Conservation (phyloP, 1,284 basidiomycete species). For the Ceratobasidium sp. region DNA sequence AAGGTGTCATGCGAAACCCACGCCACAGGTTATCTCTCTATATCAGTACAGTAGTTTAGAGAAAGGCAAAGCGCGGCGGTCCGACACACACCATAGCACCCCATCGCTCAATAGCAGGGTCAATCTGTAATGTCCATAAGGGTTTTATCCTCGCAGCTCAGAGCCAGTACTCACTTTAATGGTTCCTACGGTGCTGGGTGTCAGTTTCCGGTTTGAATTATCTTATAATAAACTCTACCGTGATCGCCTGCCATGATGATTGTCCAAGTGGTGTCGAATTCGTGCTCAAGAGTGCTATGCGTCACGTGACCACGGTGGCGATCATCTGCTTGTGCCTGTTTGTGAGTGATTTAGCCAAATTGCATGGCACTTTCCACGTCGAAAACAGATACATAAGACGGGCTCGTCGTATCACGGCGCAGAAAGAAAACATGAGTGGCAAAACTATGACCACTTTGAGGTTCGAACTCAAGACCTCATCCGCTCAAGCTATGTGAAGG, state of each 20-base stretch:
- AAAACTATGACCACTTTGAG: constrained; percentile 32
- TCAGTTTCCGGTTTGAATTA: not conserved
- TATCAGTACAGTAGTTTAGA: not conserved
- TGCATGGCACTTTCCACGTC: not conserved
- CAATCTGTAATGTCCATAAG: constrained; percentile 28
- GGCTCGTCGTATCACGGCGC: too few relatives aligned
- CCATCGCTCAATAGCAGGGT: constrained; percentile 43
- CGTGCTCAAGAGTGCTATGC: not conserved
- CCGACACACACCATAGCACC: constrained; percentile 35
- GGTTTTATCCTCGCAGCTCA: not conserved
- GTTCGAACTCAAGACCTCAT: constrained; percentile 38
- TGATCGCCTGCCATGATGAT: constrained; percentile 35
- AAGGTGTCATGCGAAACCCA: constrained; percentile 41
- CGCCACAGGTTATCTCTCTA: constrained; percentile 42
- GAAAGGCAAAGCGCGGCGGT: too few relatives aligned
- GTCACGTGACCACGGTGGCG: not conserved
- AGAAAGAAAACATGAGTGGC: too few relatives aligned
- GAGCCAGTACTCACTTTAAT: constrained; percentile 13
- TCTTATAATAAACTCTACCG: not conserved
- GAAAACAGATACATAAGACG: too few relatives aligned
- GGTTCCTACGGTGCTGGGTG: not conserved
- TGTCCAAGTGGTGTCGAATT: not conserved
- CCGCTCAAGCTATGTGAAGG: constrained; percentile 28
- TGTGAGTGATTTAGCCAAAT: not conserved
- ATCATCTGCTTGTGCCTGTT: not conserved